Conservation (phyloP, 169 alveolate species). For the Plasmodium coatneyi region DNA sequence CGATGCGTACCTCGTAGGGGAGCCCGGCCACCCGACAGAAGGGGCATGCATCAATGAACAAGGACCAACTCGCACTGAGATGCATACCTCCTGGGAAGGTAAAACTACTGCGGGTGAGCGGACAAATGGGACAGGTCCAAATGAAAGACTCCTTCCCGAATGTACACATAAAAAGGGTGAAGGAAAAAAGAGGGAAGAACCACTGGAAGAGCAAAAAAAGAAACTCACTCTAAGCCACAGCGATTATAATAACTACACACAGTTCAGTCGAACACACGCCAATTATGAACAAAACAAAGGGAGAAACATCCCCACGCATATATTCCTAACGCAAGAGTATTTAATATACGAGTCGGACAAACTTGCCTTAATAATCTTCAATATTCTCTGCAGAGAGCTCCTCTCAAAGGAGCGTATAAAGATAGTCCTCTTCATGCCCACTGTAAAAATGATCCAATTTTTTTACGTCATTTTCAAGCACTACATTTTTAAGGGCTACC, state of each 20-base stretch:
- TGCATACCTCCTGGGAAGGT: neutral
- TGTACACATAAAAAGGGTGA: neutral
- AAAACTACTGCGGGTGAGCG: neutral
- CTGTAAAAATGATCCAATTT: conserved; percentile 71
- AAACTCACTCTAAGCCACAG: conserved; percentile 24
- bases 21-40: neutral
- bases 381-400: conserved; percentile 40
- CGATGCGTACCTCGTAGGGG: conserved; percentile 16
- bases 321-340: conserved; percentile 64
- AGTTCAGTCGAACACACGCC: neutral
- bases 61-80: neutral
- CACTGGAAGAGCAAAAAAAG: neutral
- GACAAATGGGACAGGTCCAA: neutral
- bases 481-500: conserved; percentile 64
- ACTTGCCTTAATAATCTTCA: conserved; percentile 48
- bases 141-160: neutral
- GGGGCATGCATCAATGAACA: neutral
- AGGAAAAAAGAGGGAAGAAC: conserved; percentile 1
- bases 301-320: conserved; percentile 70
- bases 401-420: conserved; percentile 19
- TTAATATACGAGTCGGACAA: conserved; percentile 69
- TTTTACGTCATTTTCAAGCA: conserved; percentile 61
- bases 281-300: conserved; percentile 47
- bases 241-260: conserved; percentile 51
- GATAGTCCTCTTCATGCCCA: conserved; percentile 63